These are phyloP conservation scores for Ophiostoma ips DNA, from an alignment of 2,329 filamentous ascomycete genomes.

Conservation along the genomic window DNA sequence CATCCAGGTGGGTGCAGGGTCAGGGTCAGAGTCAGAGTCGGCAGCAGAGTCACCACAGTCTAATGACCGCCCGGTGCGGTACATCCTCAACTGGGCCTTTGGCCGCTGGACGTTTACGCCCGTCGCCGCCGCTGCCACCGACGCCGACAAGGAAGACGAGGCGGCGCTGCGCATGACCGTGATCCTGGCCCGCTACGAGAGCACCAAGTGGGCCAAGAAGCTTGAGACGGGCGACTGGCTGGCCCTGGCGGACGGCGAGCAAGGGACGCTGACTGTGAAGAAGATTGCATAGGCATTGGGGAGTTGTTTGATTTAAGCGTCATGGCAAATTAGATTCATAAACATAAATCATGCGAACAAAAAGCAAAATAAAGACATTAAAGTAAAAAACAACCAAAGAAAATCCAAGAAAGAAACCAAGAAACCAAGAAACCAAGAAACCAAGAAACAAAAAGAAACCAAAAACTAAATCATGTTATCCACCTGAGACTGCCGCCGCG, in stretches of 20 bases:
- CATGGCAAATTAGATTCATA: not conserved
- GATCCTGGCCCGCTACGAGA: conserved; percentile 59
- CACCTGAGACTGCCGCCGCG: not conserved
- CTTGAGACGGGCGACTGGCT: conserved; percentile 45
- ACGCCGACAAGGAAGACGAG: conserved; percentile 38
- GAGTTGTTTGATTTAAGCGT: no score
- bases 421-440: no score
- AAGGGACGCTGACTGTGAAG: conserved; percentile 37
- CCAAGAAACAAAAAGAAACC: not conserved
- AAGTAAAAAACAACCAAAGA: no score
- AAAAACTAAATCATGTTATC: not conserved
- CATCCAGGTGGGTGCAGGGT: conserved; percentile 15
- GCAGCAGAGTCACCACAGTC: not conserved
- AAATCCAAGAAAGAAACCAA: no score
- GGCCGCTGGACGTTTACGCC: conserved; percentile 84
- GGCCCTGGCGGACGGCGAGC: conserved; percentile 30
- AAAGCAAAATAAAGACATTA: no score
- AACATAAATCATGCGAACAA: not conserved
- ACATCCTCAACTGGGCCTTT: conserved; percentile 97
- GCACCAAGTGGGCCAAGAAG: conserved; percentile 63
- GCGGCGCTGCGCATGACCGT: conserved; percentile 55
- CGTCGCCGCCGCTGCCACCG: conserved; percentile 24
- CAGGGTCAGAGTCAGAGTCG: conserved; percentile 12
- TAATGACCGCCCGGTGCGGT: conserved; percentile 31
- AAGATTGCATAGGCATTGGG: conserved; percentile 36